phyloP scores from a whole-genome alignment of 192 early-diverging fungal genomes.

The Fimicolochytrium jonesii region DNA sequence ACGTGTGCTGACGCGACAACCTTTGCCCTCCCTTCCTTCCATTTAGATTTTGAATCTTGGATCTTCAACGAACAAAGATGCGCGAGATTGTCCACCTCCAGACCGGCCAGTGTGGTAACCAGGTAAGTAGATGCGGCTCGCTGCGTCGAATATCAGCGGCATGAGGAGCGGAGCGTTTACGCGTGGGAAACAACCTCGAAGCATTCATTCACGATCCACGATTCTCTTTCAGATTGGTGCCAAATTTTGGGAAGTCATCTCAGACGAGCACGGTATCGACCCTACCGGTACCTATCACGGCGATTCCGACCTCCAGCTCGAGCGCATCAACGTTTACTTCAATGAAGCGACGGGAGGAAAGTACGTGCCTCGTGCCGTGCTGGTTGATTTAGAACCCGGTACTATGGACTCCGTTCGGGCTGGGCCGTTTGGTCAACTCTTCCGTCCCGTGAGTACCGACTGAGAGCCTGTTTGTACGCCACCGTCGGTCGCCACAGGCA shows the following conservation, averaged over 20 bases:
- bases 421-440: conserved; percentile 81
- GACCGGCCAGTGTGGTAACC: conserved; percentile 94
- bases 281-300: conserved; percentile 79
- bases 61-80: conserved; percentile 32
- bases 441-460: conserved; percentile 80
- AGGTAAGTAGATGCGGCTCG: conserved; percentile 44
- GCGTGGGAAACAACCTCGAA: too few relatives aligned
- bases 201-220: too few relatives aligned
- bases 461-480: too few relatives aligned
- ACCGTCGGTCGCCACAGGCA: too few relatives aligned
- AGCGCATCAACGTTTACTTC: conserved; percentile 98
- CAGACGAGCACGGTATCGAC: conserved; percentile 67
- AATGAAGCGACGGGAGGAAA: conserved; percentile 77
- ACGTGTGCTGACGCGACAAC: too few relatives aligned
- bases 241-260: conserved; percentile 97
- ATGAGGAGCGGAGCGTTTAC: too few relatives aligned
- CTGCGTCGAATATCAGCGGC: too few relatives aligned
- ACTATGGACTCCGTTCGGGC: conserved; percentile 88
- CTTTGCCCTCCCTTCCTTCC: too few relatives aligned
- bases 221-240: conserved; percentile 78
- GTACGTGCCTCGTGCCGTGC: conserved; percentile 78
- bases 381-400: conserved; percentile 95
- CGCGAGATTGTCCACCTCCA: conserved; percentile 94
- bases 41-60: too few relatives aligned
- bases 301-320: conserved; percentile 83